Conservation (phyloP, 192 early-diverging fungal genomes). For the Gorgonomyces haynaldii region DNA sequence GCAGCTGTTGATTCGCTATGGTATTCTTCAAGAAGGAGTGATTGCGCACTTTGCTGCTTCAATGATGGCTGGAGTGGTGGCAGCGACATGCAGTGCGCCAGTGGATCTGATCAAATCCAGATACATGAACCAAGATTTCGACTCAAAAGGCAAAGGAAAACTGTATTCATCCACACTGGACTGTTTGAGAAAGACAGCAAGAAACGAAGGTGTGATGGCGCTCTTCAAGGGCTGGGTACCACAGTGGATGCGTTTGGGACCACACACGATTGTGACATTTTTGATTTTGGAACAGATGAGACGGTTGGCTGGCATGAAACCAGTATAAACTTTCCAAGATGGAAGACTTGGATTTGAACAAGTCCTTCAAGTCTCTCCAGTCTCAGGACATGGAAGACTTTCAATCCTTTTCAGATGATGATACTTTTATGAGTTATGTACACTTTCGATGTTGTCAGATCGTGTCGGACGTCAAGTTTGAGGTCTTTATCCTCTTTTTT, state of each 20-base stretch:
- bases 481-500: too few relatives aligned
- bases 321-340: background rate
- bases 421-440: background rate
- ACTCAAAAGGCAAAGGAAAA: conserved; percentile 21
- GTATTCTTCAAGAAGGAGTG: conserved; percentile 52
- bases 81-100: background rate
- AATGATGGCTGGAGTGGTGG: conserved; percentile 49
- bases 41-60: conserved; percentile 57
- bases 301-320: conserved; percentile 4
- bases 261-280: conserved; percentile 78
- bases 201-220: conserved; percentile 52
- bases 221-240: conserved; percentile 82
- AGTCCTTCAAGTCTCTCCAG: background rate
- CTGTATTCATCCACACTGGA: conserved; percentile 11
- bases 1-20: conserved; percentile 47
- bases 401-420: background rate
- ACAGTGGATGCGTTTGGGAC: conserved; percentile 65
- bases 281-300: conserved; percentile 62
- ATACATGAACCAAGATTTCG: conserved; percentile 58
- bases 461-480: too few relatives aligned
- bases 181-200: conserved; percentile 35
- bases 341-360: background rate
- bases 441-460: too few relatives aligned
- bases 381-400: too few relatives aligned
- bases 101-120: conserved; percentile 71